Evolutionary conservation across 2,329 filamentous ascomycete species (phyloP), one percentile per base, ranked within the genome.

Genomic region (Colletotrichum abscissum): DNA sequence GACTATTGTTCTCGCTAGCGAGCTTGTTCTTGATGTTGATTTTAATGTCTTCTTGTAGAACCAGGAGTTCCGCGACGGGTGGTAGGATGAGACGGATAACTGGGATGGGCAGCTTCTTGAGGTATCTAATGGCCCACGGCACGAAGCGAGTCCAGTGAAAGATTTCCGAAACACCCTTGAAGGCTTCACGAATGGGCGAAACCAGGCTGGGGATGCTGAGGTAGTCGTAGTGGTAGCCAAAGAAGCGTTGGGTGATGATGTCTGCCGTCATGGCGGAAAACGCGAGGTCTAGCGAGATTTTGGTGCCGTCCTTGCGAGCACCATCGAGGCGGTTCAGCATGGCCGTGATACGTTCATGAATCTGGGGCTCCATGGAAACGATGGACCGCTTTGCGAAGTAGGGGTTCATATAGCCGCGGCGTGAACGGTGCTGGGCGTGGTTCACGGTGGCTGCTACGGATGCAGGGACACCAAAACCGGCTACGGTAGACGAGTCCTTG

Each of bases 381-480:
- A 79, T 60, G 19, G 75, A 67, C 19, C 72, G 72, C 73, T 77
- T 76, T 16, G 78, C 80, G 70, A 80, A 80, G 63, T 75, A 80
- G 19, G 71, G 69, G 30, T 75, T 77, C 30, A 78, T 59, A 11
- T 67, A 33, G n/a, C 68, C 67, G 49, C 75, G 74, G 22, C 77
- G 75, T n/a, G 38, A 28, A 16, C 75, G 74, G 67, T 78, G 76
- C 19, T 38, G 42, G 58, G 11, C n/a, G 52, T 76, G 59, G 58
- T 76, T 72, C 19, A 75, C 28, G 6, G 76, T 72, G 9, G 71
- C 68, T 19, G 60, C 66, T 14, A 69, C 67, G 2, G 65, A 73
- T n/a, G 35, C 28, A 16, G 73, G 74, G 19, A 74, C 38, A n/a
- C 38, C 67, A 54, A 76, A 71, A 0, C 65, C 73, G 22, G 42